Evolutionary conservation across 1,139 yeast genomes (phyloP).

Genomic region (Debaryomyces sp.): DNA sequence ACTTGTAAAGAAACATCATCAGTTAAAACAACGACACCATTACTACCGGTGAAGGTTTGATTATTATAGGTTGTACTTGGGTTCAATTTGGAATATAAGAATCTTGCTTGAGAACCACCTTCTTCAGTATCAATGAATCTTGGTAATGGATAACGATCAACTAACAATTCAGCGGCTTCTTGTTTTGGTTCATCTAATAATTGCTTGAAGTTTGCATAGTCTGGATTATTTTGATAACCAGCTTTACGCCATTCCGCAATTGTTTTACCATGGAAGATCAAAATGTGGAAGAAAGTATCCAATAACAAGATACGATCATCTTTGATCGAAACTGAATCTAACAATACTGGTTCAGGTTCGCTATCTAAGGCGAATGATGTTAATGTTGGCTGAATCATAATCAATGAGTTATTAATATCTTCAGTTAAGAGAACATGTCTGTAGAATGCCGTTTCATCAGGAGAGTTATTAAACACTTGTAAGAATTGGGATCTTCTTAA

Average conservation of each 20-base stretch:
- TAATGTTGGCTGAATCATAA: slow-evolving; percentile 78
- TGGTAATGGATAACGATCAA: slow-evolving; percentile 96
- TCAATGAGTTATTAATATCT: slow-evolving; percentile 67
- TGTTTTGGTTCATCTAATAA: slow-evolving; percentile 87
- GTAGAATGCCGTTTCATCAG: slow-evolving; percentile 98
- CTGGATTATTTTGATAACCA: slow-evolving; percentile 90
- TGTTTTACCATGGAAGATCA: slow-evolving; percentile 93
- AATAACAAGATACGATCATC: slow-evolving; percentile 76
- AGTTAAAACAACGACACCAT: slow-evolving; percentile 83
- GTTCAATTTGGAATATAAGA: slow-evolving; percentile 88
- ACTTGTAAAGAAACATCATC: slow-evolving; percentile 94
- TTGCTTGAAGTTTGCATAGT: slow-evolving; percentile 83
- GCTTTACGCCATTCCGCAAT: slow-evolving; percentile 97
- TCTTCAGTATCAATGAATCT: slow-evolving; percentile 96
- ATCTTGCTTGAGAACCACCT: slow-evolving; percentile 98
- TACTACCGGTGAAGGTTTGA: slow-evolving; percentile 52
- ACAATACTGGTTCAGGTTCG: slow-evolving; percentile 61
- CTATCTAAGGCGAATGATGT: slow-evolving; percentile 79
- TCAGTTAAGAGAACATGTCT: slow-evolving; percentile 91
- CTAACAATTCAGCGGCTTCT: slow-evolving; percentile 89
- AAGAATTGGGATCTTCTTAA: slow-evolving; percentile 95
- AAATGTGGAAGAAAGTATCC: slow-evolving; percentile 81
- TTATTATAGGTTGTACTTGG: slow-evolving; percentile 84
- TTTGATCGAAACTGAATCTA: slow-evolving; percentile 75
- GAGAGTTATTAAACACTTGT: slow-evolving; percentile 96